Base-by-base conservation (phyloP, 2,329 filamentous ascomycete species). In the Cordyceps cateniannulata region DNA sequence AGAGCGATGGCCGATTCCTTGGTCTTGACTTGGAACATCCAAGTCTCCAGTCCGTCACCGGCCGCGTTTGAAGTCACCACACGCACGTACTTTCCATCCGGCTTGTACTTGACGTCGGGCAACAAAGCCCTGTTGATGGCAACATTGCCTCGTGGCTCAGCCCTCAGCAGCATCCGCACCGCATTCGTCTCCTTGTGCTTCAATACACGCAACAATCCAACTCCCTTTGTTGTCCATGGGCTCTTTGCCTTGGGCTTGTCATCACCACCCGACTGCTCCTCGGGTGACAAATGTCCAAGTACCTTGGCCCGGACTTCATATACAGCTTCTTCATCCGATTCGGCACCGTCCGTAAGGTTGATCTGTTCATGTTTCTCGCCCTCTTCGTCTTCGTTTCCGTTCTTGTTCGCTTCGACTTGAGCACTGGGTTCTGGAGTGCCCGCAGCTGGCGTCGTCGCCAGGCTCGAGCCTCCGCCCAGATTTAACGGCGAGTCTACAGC, bases 121-220 rank as follows among this genome's bases (percentile, higher is more conserved):
- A 90, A 73, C 53, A 93, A 72, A 22, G 79, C 73, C 66, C 87
- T 84, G 75, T 96, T 96, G 68, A 96, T 76, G 3, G 88, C 82
- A 51, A 93, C 78, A 44, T 88, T 83, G 18, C 91, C 91, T 64
- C 86, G 82, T 0, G 90, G 89, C 65, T 92, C 88, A n/a, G 85
- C 84, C 54, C 91, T 85, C 63, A 93, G 75, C 22, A 96, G 75
- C 50, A 95, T 76, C 45, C 91, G 85, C 4, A 86, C 82, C 29
- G 81, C 79, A 22, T 83, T 84, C 0, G 85, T 90, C 18, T 81
- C 79, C 71, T 90, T 89, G 76, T 93, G 82, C 73, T 88, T 88
- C 63, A 96, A 78, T 16, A 96, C 71, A 44, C 89, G 86, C 57
- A 93, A 76, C 12, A 84, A 81, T 0, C 91, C 91, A 8, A 90